These are phyloP conservation scores for Ceratocystis alfenasii DNA, from an alignment of 2,329 filamentous ascomycete genomes.

Conservation along the genomic window DNA sequence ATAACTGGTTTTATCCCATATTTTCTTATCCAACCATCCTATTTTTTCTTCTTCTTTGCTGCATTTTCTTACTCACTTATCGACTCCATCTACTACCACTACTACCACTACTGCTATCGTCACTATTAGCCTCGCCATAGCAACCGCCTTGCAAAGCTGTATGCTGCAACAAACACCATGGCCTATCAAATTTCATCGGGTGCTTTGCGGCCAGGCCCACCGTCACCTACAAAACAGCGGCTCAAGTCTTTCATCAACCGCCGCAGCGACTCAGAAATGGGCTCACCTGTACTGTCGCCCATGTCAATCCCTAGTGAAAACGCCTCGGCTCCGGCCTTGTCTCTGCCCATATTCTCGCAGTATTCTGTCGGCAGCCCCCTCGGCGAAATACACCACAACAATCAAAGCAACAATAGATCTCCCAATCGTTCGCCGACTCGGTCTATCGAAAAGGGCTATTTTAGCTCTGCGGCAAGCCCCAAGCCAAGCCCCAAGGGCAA, in stretches of 20 bases:
- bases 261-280: slow-evolving; percentile 19
- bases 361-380: slow-evolving; percentile 18
- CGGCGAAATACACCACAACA: slow-evolving; percentile 19
- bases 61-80: not conserved
- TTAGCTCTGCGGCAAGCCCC: not conserved
- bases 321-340: slow-evolving; percentile 10
- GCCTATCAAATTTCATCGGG: slow-evolving; percentile 20
- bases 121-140: not conserved
- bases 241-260: slow-evolving; percentile 21
- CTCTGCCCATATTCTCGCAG: slow-evolving; percentile 20
- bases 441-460: slow-evolving; percentile 15
- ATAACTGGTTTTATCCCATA: slow-evolving; percentile 1
- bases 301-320: slow-evolving; percentile 18
- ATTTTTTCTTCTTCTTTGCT: not conserved
- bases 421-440: slow-evolving; percentile 17
- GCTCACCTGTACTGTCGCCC: slow-evolving; percentile 17
- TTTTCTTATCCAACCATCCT: slow-evolving; percentile 6
- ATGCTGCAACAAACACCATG: slow-evolving; percentile 9
- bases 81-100: not conserved
- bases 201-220: slow-evolving; percentile 17
- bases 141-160: not conserved
- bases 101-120: not conserved
- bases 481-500: not conserved
- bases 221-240: slow-evolving; percentile 18
- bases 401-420: slow-evolving; percentile 15